These are phyloP conservation scores for Eremothecium gossypii DNA, from an alignment of 1,139 yeast genomes.

Conservation along the genomic window DNA sequence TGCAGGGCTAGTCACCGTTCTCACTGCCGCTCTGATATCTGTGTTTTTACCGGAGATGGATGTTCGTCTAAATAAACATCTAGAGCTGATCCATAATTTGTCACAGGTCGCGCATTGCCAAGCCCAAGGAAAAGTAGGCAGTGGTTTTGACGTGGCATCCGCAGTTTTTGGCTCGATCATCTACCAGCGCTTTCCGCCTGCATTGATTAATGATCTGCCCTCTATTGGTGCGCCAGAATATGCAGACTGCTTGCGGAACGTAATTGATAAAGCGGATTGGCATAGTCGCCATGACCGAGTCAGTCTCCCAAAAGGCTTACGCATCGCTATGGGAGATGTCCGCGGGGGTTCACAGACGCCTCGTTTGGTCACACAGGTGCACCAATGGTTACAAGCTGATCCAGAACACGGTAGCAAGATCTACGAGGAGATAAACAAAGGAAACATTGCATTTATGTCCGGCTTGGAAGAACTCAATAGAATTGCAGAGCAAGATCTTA, in stretches of 20 bases:
- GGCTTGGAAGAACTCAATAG: conserved; percentile 37
- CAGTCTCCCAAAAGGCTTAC: conserved; percentile 56
- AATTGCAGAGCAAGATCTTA: conserved; percentile 26
- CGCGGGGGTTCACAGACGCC: conserved; percentile 92
- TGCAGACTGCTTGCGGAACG: conserved; percentile 26
- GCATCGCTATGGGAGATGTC: conserved; percentile 86
- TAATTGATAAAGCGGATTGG: conserved; percentile 50
- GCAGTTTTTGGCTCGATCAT: conserved; percentile 87
- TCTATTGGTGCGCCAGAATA: conserved; percentile 16
- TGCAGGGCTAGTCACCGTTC: conserved; percentile 82
- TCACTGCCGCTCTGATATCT: conserved; percentile 60
- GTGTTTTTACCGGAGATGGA: conserved; percentile 32
- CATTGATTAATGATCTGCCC: conserved; percentile 38
- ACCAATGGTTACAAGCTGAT: conserved; percentile 53
- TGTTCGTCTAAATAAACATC: conserved; percentile 14
- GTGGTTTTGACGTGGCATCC: conserved; percentile 95
- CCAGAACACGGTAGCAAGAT: conserved; percentile 43
- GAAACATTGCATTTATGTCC: conserved; percentile 50
- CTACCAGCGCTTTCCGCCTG: conserved; percentile 63
- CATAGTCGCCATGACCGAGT: conserved; percentile 44
- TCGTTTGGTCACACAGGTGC: conserved; percentile 67
- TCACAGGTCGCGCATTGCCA: conserved; percentile 86
- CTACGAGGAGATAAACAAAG: conserved; percentile 46
- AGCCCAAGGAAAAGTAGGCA: conserved; percentile 92
- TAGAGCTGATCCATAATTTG: conserved; percentile 55